Conservation (phyloP, 352 stramenopile genomes). For the Phytophthora europaea region DNA sequence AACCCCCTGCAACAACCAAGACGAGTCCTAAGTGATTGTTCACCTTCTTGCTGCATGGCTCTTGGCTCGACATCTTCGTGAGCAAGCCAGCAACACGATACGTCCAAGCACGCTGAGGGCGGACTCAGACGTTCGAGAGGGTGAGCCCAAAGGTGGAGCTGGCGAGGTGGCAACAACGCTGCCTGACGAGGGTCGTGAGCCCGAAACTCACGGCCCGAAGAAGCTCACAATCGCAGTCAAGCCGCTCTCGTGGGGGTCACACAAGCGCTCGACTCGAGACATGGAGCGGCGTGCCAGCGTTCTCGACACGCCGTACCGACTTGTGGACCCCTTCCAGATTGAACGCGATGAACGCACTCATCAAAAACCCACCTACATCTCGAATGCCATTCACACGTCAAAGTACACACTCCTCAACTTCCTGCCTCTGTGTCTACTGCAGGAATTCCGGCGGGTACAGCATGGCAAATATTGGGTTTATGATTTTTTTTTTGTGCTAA, state of each 20-base stretch:
- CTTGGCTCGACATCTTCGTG: conserved; percentile 15
- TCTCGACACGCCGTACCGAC: conserved; percentile 46
- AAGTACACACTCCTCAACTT: conserved; percentile 93
- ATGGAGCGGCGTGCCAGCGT: conserved; percentile 40
- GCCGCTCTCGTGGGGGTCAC: conserved; percentile 16
- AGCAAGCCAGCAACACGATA: conserved; percentile 15
- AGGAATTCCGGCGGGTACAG: conserved; percentile 87
- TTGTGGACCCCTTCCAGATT: conserved; percentile 75
- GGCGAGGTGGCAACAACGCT: conserved; percentile 4
- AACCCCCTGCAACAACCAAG: conserved; percentile 30
- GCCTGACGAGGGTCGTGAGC: conserved; percentile 24
- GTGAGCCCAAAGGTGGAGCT: conserved; percentile 16
- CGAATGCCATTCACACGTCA: conserved; percentile 89
- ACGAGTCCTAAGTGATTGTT: neutral
- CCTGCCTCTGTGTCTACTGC: conserved; percentile 69
- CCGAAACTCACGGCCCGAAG: conserved; percentile 33
- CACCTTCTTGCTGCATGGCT: conserved; percentile 26
- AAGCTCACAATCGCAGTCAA: conserved; percentile 44
- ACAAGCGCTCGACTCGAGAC: conserved; percentile 4
- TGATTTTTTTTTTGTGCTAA: conserved; percentile 5
- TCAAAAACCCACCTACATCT: conserved; percentile 63
- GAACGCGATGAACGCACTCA: conserved; percentile 64
- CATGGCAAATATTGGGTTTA: neutral
- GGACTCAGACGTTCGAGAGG: conserved; percentile 21
- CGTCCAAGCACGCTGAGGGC: conserved; percentile 29